phyloP scores from a whole-genome alignment of 2,329 filamentous ascomycete species.

The Ophiostoma ulmi region DNA sequence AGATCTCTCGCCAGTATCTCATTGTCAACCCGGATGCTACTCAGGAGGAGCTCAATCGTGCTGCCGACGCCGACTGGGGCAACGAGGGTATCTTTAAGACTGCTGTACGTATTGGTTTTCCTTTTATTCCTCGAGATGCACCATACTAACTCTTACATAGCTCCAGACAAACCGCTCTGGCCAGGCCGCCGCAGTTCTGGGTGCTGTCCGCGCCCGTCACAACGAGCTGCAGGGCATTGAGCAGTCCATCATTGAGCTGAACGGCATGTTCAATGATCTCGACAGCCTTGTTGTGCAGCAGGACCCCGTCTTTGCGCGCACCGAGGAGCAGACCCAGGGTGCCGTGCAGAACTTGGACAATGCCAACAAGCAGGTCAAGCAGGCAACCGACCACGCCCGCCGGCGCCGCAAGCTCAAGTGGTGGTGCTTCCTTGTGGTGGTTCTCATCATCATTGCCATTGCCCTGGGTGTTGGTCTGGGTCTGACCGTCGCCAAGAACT shows the following conservation, averaged over 20 bases:
- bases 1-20: constrained; percentile 73
- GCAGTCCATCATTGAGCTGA: constrained; percentile 65
- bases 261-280: constrained; percentile 66
- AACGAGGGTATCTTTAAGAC: constrained; percentile 78
- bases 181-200: constrained; percentile 67
- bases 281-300: constrained; percentile 70
- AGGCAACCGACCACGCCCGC: constrained; percentile 62
- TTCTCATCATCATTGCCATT: constrained; percentile 54
- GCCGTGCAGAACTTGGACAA: constrained; percentile 62
- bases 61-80: constrained; percentile 66
- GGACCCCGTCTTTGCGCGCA: constrained; percentile 56
- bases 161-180: constrained; percentile 69
- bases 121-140: neutral
- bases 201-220: constrained; percentile 74
- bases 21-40: constrained; percentile 79
- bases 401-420: constrained; percentile 72
- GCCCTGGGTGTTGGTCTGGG: constrained; percentile 52
- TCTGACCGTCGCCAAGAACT: constrained; percentile 36
- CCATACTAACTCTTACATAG: constrained; percentile 38
- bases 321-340: constrained; percentile 61
- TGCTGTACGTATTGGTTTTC: constrained; percentile 53
- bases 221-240: constrained; percentile 80
- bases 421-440: constrained; percentile 63
- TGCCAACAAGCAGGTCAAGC: constrained; percentile 63
- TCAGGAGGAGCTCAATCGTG: constrained; percentile 65